These are phyloP conservation scores for Fraxinus greggii DNA, from an alignment of 305 asterid genomes.

Conservation along the genomic window DNA sequence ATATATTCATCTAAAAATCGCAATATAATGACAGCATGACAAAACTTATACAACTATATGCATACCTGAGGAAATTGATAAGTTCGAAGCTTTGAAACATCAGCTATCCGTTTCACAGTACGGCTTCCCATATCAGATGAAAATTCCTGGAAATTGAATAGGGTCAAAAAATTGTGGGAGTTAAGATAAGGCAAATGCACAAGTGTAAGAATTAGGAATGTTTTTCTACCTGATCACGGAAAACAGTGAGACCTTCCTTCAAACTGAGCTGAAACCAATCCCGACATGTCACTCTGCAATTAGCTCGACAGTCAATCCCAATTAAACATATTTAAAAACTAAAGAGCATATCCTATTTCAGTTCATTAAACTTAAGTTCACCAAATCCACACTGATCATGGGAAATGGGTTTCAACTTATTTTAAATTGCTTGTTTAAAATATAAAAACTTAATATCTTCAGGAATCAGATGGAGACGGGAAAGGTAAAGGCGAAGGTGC, in stretches of 20 bases:
- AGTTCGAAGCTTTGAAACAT: slow-evolving; percentile 69
- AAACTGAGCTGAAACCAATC: slow-evolving; percentile 99
- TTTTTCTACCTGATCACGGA: slow-evolving; percentile 81
- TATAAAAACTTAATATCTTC: not conserved
- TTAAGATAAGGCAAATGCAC: not conserved
- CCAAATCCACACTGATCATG: not conserved
- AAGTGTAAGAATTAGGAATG: not conserved
- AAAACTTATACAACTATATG: slow-evolving; percentile 26
- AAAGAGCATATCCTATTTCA: not conserved
- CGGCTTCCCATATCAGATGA: slow-evolving; percentile 95
- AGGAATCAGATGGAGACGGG: not conserved
- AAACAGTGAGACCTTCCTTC: slow-evolving; percentile 94
- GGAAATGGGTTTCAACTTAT: slow-evolving; percentile 29
- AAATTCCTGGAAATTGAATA: slow-evolving; percentile 56
- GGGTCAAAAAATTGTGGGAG: not conserved
- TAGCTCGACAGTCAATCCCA: slow-evolving; percentile 24
- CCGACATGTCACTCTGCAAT: slow-evolving; percentile 91
- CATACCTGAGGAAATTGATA: slow-evolving; percentile 80
- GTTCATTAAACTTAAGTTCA: slow-evolving; percentile 21
- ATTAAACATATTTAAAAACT: not conserved
- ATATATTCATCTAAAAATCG: slow-evolving; percentile 25
- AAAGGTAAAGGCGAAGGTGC: slow-evolving; percentile 9
- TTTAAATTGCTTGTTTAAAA: slow-evolving; percentile 11
- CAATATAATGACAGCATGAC: not conserved
- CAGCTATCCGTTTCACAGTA: slow-evolving; percentile 77